Base-by-base conservation (phyloP, 176 grass and related monocot species). In the Avena atlantica region DNA sequence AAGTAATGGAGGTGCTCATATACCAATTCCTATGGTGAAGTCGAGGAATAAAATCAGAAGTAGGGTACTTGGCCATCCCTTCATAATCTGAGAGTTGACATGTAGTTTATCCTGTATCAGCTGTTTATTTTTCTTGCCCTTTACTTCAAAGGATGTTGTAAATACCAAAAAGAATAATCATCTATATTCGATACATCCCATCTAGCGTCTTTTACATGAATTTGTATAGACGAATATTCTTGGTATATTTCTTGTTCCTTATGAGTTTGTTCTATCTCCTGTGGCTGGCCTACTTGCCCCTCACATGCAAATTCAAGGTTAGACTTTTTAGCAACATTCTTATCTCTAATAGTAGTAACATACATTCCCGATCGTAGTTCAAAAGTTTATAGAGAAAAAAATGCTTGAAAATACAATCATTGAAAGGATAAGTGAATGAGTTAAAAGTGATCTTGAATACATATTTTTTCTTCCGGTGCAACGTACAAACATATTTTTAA, bases 91-190 rank as follows among this genome's bases (percentile, higher is more conserved):
- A 86, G 83, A 73, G 55, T 64, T 57, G 80, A 65, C 80, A 83
- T 80, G 67, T 84, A 80, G 80, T 71, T 84, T 57, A 21, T 74
- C 86, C 3, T 87, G 74, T 87, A 74, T 70, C 74, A 64, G 74
- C 65, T 84, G 74, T 57, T 84, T 79, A 65, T 69, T 79, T 89
- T 85, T 85, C 36, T 81, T 78, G 40, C 63, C 66, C 76, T 63
- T 78, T 90, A 80, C 80, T 80, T 79, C 34, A 74, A 91, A 67
- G 66, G 74, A 87, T 84, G 80, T 14, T 91, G 89, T 91, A 91
- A 74, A 90, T 87, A 84, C 80, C 44, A 66, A 55, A 80, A 79
- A 79, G 74, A 90, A 90, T 79, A 90, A 90, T 87, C 57, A 79
- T 78, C 74, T 79, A 56, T 74, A 64, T 90, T 90, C 44, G 47